These are phyloP conservation scores for Ophiostoma quercus DNA, from an alignment of 2,329 filamentous ascomycete genomes.

Conservation along the genomic window DNA sequence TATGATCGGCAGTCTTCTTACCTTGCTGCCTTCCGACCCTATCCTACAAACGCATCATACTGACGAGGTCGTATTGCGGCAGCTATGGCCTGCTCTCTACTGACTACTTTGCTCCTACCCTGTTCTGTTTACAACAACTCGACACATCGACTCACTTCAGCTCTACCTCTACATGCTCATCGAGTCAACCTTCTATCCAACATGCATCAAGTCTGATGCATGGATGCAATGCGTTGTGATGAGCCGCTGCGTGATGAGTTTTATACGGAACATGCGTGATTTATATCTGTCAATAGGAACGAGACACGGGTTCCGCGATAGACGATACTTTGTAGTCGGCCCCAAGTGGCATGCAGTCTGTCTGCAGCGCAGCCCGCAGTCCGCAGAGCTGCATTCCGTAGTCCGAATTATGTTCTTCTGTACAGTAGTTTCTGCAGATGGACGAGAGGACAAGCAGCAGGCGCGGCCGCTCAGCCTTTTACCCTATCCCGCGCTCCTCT, in stretches of 20 bases:
- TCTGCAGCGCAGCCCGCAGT: not conserved
- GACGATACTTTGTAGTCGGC: not conserved
- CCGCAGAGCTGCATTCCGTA: too few species aligned
- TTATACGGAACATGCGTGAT: slow-evolving; percentile 4
- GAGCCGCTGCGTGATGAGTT: not conserved
- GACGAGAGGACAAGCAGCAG: not conserved
- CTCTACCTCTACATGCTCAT: not conserved
- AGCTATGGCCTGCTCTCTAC: not conserved
- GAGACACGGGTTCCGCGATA: not conserved
- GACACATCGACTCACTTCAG: not conserved
- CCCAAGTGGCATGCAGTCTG: not conserved
- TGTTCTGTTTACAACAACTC: not conserved
- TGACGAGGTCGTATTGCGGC: slow-evolving; percentile 1
- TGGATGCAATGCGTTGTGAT: slow-evolving; percentile 4
- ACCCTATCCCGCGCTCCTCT: not conserved
- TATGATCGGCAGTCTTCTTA: not conserved
- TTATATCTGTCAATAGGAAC: slow-evolving; percentile 9
- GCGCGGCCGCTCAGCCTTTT: not conserved
- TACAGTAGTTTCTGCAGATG: too few species aligned
- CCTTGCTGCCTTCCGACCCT: not conserved
- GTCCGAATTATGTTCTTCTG: too few species aligned
- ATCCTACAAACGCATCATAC: not conserved
- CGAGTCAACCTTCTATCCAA: not conserved
- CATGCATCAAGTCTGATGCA: not conserved
- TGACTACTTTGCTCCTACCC: not conserved